phyloP scores from a whole-genome alignment of 257 asterid species.

The Solanum appendiculatum region DNA sequence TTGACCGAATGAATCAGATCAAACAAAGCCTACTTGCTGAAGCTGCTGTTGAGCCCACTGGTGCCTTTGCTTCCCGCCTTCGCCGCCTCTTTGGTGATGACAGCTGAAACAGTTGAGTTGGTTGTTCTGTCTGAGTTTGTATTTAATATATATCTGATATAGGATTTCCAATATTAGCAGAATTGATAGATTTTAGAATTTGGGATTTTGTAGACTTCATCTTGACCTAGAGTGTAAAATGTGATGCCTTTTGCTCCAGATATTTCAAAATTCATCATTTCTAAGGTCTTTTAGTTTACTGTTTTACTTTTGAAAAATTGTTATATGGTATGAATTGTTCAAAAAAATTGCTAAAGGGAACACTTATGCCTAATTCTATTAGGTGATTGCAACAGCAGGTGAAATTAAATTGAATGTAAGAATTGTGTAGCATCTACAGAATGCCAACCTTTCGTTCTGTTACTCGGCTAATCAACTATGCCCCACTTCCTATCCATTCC shows the following conservation, averaged over 20 bases:
- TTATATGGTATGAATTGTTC: background rate
- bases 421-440: background rate
- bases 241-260: background rate
- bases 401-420: background rate
- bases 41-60: constrained; percentile 67
- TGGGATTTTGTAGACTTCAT: background rate
- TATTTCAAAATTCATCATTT: background rate
- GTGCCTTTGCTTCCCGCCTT: constrained; percentile 66
- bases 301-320: background rate
- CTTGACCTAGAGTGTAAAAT: background rate
- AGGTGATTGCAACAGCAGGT: background rate
- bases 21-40: constrained; percentile 58
- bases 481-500: background rate
- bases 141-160: background rate
- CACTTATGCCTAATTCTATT: background rate
- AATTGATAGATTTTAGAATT: background rate
- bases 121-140: background rate
- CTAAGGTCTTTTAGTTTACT: background rate
- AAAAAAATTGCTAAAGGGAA: background rate
- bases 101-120: background rate
- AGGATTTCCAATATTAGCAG: background rate
- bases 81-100: constrained; percentile 62
- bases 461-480: background rate
- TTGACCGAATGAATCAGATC: constrained; percentile 49
- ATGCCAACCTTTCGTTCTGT: background rate